Conservation (phyloP, 2,329 filamentous ascomycete genomes). For the Zasmidium cellare region DNA sequence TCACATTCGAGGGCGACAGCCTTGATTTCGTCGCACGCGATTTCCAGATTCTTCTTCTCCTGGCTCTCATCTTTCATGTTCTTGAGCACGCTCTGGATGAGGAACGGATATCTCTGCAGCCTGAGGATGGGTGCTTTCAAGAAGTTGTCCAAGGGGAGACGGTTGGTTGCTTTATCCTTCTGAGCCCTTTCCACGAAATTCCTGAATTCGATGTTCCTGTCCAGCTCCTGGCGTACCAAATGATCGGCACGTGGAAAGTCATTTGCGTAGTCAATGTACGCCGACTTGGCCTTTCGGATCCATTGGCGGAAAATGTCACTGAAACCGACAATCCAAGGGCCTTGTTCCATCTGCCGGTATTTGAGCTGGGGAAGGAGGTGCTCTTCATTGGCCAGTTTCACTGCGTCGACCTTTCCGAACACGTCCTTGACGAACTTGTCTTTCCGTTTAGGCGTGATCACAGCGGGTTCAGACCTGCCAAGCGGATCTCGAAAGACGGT, state of each 20-base stretch:
- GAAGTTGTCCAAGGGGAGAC: constrained; percentile 91
- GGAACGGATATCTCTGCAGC: constrained; percentile 82
- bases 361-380: constrained; percentile 90
- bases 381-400: constrained; percentile 90
- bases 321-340: constrained; percentile 89
- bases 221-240: constrained; percentile 78
- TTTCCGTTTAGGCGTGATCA: constrained; percentile 76
- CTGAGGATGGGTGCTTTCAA: constrained; percentile 91
- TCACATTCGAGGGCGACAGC: constrained; percentile 88
- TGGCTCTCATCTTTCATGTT: constrained; percentile 82
- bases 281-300: constrained; percentile 87
- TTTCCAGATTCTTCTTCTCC: constrained; percentile 80
- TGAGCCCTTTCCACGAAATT: constrained; percentile 80
- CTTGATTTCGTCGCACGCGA: constrained; percentile 89
- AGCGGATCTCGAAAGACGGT: constrained; percentile 84
- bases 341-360: constrained; percentile 94
- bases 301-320: constrained; percentile 98
- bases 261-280: constrained; percentile 90
- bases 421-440: constrained; percentile 80
- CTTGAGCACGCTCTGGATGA: constrained; percentile 79
- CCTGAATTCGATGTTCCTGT: constrained; percentile 81
- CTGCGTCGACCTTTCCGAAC: constrained; percentile 86
- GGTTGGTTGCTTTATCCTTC: constrained; percentile 74
- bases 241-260: constrained; percentile 83
- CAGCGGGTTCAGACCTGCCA: constrained; percentile 68